phyloP scores from a whole-genome alignment of 2,329 filamentous ascomycete genomes.

The Dothideomycetes sp. region DNA sequence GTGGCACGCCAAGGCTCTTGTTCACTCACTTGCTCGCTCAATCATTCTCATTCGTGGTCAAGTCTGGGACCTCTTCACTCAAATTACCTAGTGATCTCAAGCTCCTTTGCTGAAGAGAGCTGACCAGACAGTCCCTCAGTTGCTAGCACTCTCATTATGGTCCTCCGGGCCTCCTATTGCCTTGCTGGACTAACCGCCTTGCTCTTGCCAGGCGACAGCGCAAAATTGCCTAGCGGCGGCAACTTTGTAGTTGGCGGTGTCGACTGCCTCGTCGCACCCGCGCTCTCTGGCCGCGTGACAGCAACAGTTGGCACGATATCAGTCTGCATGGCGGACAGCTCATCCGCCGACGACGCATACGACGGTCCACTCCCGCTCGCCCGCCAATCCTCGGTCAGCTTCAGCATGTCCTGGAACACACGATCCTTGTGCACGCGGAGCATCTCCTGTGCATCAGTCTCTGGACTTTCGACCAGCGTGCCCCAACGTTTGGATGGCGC shows the following conservation, averaged over 20 bases:
- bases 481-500: constrained; percentile 50
- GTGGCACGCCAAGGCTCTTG: no score
- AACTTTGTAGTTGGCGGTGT: background rate
- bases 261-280: background rate
- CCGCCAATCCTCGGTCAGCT: constrained; percentile 28
- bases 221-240: background rate
- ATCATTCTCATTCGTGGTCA: no score
- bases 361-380: background rate
- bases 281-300: background rate
- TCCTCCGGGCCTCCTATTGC: background rate
- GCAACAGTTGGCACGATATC: background rate
- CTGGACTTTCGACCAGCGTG: constrained; percentile 34
- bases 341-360: background rate
- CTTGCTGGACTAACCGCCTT: background rate
- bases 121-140: no score
- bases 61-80: no score
- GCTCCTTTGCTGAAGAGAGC: no score
- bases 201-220: background rate
- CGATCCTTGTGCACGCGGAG: constrained; percentile 40
- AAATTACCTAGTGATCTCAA: no score
- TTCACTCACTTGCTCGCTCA: no score
- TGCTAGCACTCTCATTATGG: no score
- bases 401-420: constrained; percentile 36
- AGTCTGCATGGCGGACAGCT: background rate
- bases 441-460: constrained; percentile 44